Evolutionary conservation across 805 yeast species (phyloP).

Genomic region (Diddensiella caesifluorescens): DNA sequence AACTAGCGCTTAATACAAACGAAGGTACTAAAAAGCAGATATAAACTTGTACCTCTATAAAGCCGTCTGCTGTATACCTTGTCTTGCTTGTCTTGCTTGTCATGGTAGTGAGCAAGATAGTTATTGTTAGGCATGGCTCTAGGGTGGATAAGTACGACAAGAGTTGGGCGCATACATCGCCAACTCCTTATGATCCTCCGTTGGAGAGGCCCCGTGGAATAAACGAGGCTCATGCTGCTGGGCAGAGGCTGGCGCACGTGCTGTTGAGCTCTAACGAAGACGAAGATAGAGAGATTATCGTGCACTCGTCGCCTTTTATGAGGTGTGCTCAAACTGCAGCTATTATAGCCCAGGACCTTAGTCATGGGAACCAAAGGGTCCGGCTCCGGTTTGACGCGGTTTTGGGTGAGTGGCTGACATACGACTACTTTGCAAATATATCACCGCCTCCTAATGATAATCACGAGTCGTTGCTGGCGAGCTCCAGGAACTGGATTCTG

Average conservation of each 20-base stretch:
- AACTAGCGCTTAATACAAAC: too few species aligned
- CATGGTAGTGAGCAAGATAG: constrained; percentile 18
- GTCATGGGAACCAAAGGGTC: constrained; percentile 3
- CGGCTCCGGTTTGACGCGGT: constrained; percentile 28
- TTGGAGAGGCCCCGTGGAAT: constrained; percentile 27
- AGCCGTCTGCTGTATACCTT: too few species aligned
- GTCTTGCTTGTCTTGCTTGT: too few species aligned
- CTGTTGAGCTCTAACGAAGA: constrained; percentile 15
- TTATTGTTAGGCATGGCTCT: constrained; percentile 33
- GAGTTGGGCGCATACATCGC: constrained; percentile 30
- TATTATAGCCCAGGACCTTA: constrained; percentile 24
- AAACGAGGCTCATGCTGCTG: constrained; percentile 28
- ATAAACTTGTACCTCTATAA: too few species aligned
- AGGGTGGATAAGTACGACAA: constrained; percentile 31
- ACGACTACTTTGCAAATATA: constrained; percentile 32
- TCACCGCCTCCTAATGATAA: constrained; percentile 36
- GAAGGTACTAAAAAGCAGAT: too few species aligned
- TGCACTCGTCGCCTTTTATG: constrained; percentile 34
- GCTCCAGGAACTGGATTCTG: constrained; percentile 24
- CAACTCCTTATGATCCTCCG: constrained; percentile 37
- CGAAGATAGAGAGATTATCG: constrained; percentile 11
- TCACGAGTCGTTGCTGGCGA: constrained; percentile 26
- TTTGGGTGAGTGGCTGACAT: constrained; percentile 37
- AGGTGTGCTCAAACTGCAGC: constrained; percentile 36
- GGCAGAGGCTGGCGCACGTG: constrained; percentile 13